These are phyloP conservation scores for Daldinia loculata DNA, from an alignment of 495 filamentous ascomycete species.

Conservation along the genomic window DNA sequence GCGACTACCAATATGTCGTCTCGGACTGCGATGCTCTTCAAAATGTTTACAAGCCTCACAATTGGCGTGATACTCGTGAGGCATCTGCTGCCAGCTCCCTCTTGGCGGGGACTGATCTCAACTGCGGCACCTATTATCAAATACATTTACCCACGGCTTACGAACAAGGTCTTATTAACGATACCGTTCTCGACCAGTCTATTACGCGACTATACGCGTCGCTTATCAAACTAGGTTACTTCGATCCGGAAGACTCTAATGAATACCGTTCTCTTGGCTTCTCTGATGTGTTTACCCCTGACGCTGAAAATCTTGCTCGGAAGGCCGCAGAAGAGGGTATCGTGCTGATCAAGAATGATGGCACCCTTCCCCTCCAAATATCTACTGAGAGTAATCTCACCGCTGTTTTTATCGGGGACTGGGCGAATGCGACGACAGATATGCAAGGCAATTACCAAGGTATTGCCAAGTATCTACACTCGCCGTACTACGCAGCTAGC, in stretches of 20 bases:
- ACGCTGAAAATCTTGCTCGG: slow-evolving; percentile 64
- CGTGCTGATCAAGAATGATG: slow-evolving; percentile 70
- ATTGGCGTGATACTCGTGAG: slow-evolving; percentile 55
- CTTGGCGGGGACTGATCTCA: slow-evolving; percentile 66
- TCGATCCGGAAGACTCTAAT: slow-evolving; percentile 55
- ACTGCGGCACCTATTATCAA: slow-evolving; percentile 67
- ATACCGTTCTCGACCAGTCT: slow-evolving; percentile 59
- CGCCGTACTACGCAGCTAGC: slow-evolving; percentile 61
- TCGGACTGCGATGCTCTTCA: slow-evolving; percentile 67
- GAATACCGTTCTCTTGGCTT: slow-evolving; percentile 60
- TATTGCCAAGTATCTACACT: slow-evolving; percentile 47
- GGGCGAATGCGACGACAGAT: slow-evolving; percentile 65
- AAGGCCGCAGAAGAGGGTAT: slow-evolving; percentile 68
- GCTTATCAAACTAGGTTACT: slow-evolving; percentile 65
- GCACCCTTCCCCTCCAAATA: slow-evolving; percentile 58
- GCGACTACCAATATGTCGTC: slow-evolving; percentile 63
- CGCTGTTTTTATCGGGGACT: slow-evolving; percentile 66
- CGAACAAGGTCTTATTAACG: slow-evolving; percentile 57
- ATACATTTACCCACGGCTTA: slow-evolving; percentile 60
- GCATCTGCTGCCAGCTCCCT: slow-evolving; percentile 61
- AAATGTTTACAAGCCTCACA: slow-evolving; percentile 64
- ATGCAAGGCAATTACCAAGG: slow-evolving; percentile 70
- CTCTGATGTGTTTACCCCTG: slow-evolving; percentile 59
- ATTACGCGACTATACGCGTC: slow-evolving; percentile 62
- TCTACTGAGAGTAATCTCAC: slow-evolving; percentile 48